Conservation (phyloP, 305 asterid genomes). For the Fraxinus latifolia region DNA sequence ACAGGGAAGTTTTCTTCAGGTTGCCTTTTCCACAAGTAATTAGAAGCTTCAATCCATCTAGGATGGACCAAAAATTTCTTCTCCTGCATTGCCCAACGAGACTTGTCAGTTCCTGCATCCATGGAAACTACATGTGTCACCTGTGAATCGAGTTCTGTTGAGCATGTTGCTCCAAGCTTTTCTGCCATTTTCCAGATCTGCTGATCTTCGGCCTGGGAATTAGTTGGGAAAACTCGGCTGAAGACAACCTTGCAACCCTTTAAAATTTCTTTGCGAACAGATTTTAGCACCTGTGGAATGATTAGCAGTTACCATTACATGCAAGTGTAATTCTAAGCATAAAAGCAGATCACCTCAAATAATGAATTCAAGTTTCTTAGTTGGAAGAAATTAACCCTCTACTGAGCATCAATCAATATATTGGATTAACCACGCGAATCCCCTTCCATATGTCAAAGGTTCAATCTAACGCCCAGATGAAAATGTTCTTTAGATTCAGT, state of each 20-base stretch:
- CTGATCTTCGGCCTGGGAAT: slow-evolving; percentile 48
- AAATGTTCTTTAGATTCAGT: neutral
- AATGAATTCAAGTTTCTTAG: neutral
- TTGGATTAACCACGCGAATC: neutral
- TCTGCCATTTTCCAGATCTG: slow-evolving; percentile 63
- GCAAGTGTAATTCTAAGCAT: neutral
- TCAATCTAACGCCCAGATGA: neutral
- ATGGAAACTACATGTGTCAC: slow-evolving; percentile 64
- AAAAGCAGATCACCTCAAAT: neutral
- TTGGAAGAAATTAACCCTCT: neutral
- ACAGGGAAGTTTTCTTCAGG: slow-evolving; percentile 68
- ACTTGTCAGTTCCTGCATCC: slow-evolving; percentile 60
- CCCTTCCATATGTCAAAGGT: neutral
- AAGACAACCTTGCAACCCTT: slow-evolving; percentile 57
- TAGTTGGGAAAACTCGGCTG: slow-evolving; percentile 54
- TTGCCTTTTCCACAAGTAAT: slow-evolving; percentile 61
- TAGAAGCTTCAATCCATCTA: slow-evolving; percentile 69
- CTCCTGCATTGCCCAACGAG: slow-evolving; percentile 52
- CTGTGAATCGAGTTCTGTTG: slow-evolving; percentile 39
- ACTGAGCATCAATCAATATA: neutral
- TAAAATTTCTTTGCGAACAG: slow-evolving; percentile 49
- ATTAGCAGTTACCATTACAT: neutral
- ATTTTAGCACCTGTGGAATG: slow-evolving; percentile 44
- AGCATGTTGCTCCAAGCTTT: slow-evolving; percentile 65
- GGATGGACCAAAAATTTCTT: slow-evolving; percentile 58